Base-by-base conservation (phyloP, 345 rosid species). In the Crucihimalaya himalaica region DNA sequence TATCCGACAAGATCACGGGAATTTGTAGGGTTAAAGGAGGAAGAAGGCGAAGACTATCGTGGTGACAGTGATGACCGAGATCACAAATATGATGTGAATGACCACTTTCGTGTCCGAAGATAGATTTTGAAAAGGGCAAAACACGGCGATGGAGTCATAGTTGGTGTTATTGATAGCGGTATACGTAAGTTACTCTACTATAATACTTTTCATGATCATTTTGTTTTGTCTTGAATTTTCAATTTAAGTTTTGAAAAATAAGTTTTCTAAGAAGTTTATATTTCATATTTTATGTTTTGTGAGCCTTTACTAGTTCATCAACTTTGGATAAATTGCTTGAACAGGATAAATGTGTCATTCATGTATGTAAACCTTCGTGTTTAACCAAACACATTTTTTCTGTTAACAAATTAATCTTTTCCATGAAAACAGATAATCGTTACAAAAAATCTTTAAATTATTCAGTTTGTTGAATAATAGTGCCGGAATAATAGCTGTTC, bases 1-100 rank as follows among this genome's bases (percentile, higher is more conserved):
- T 91, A 86, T 14, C 89, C 96, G 0, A 89, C 96, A 71, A 85
- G 97, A 67, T 91, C 96, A 62, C 89, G 96, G 97, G 84, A 89
- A 52, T 91, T 91, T 67, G 78, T 79, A 31, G 97, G 96, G 8
- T 66, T 91, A 62, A 70, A 84, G 3, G 72, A 74, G 5, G 72
- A 42, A 5, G 71, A 55, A 42, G 48, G 8, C 14, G 83, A 20
- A 15, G 82, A 63, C 34, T 69, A 28, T 9, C 11, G 5, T 31
- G 43, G 32, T 18, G 83, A 66, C 20, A 63, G 53, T 20, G 82
- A 68, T 28, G 67, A 15, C 7, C 8, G 18, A 32, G 14, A 8
- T 50, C n/a, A 51, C 3, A 61, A n/a, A 9, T n/a, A 47, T 46
- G 35, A 23, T 1, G 14, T 57, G 19, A 57, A 74, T 48, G 72